Conservation (phyloP, 176 grass and related monocot species). For the Dendrocalamus sinicus region DNA sequence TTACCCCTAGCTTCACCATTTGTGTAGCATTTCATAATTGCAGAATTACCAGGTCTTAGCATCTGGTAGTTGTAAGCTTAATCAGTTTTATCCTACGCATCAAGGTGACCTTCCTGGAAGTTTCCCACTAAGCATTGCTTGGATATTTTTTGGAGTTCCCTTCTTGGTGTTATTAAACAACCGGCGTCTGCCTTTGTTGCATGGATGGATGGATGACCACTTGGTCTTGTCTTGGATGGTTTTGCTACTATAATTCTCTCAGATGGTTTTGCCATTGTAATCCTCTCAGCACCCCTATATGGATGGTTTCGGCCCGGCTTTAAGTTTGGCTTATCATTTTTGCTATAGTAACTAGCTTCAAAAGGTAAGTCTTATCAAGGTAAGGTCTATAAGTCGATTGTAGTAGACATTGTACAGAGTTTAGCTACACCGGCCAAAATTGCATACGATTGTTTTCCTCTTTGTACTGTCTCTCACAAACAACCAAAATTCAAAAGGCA, state of each 20-base stretch:
- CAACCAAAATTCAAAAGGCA: too few relatives aligned
- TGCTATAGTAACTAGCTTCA: too few relatives aligned
- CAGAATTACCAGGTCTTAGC: conserved; percentile 43
- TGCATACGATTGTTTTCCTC: too few relatives aligned
- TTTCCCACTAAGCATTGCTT: conserved; percentile 42
- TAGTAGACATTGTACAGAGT: too few relatives aligned
- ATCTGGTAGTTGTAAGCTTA: conserved; percentile 42
- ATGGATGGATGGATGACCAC: conserved; percentile 48
- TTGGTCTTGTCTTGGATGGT: conserved; percentile 49
- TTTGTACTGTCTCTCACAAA: too few relatives aligned
- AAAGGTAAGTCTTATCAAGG: too few relatives aligned
- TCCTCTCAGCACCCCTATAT: conserved; percentile 3
- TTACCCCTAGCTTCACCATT: background rate
- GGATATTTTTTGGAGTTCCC: conserved; percentile 46
- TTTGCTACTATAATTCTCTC: conserved; percentile 24
- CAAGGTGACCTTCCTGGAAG: conserved; percentile 60
- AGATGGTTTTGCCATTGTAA: background rate
- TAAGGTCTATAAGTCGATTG: too few relatives aligned
- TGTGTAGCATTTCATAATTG: conserved; percentile 23
- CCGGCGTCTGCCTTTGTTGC: conserved; percentile 44
- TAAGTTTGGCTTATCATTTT: too few relatives aligned
- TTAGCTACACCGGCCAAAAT: too few relatives aligned
- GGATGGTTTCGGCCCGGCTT: too few relatives aligned
- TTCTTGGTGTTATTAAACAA: conserved; percentile 61
- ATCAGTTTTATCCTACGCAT: conserved; percentile 38